Evolutionary conservation across 306 rosid genomes (phyloP).

Genomic region (Trifolium fragiferum): DNA sequence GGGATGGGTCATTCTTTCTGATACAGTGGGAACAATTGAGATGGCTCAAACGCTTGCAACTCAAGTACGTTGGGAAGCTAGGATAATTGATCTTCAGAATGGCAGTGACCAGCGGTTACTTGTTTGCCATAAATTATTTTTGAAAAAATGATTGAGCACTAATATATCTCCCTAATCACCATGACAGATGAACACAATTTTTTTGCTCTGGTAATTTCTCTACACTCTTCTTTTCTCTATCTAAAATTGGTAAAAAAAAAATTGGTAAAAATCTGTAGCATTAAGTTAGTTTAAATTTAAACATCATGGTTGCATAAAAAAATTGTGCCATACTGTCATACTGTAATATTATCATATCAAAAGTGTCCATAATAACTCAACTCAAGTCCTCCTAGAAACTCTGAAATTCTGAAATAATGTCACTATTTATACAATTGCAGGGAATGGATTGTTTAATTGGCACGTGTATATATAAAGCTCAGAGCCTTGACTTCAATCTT

Average conservation of each 20-base stretch:
- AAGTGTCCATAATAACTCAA: conserved; percentile 24
- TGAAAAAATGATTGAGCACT: conserved; percentile 66
- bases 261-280: conserved; percentile 20
- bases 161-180: conserved; percentile 53
- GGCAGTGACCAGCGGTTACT: conserved; percentile 96
- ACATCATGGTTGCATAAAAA: conserved; percentile 28
- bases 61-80: conserved; percentile 97
- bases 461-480: conserved; percentile 54
- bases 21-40: conserved; percentile 79
- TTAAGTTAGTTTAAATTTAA: conserved; percentile 17
- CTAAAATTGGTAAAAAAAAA: not conserved
- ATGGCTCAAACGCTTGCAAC: conserved; percentile 81
- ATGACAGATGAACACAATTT: conserved; percentile 52
- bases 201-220: conserved; percentile 72
- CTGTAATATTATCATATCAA: conserved; percentile 9
- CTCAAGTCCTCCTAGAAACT: conserved; percentile 20
- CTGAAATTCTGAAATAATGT: conserved; percentile 20
- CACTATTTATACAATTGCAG: conserved; percentile 48
- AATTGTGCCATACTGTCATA: not conserved
- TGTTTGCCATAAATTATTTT: conserved; percentile 93
- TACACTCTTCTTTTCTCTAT: conserved; percentile 9
- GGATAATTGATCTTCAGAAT: conserved; percentile 93
- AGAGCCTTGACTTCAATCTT: conserved; percentile 54
- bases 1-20: conserved; percentile 95
- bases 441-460: conserved; percentile 52